phyloP scores from a whole-genome alignment of 371 early-diverging fungal species.

The Catenaria anguillulae region DNA sequence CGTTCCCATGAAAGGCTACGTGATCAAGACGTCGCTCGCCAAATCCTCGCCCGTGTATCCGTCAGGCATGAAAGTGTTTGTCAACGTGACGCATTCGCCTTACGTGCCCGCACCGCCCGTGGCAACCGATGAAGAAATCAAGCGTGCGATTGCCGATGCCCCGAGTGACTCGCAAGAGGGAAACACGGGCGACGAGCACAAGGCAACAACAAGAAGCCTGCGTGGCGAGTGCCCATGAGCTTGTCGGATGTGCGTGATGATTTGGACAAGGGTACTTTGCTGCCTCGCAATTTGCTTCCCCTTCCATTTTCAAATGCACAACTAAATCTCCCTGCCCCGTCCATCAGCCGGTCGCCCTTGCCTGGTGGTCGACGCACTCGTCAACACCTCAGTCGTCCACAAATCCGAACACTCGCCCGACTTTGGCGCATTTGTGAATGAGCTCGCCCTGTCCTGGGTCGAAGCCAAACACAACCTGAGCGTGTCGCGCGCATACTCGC shows the following conservation, averaged over 20 bases:
- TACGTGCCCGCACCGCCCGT: conserved; percentile 44
- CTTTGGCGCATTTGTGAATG: conserved; percentile 46
- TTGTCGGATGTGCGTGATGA: conserved; percentile 31
- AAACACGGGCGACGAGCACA: no score
- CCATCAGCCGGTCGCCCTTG: conserved; percentile 29
- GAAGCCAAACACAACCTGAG: conserved; percentile 35
- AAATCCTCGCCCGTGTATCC: conserved; percentile 20
- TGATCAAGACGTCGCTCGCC: conserved; percentile 34
- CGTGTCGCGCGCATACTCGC: conserved; percentile 39
- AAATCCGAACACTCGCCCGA: conserved; percentile 37
- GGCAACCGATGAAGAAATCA: conserved; percentile 43
- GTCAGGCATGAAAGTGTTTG: conserved; percentile 35
- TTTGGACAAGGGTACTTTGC: conserved; percentile 24
- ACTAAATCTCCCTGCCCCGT: conserved; percentile 12
- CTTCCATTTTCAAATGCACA: conserved; percentile 11
- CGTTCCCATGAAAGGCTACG: conserved; percentile 40
- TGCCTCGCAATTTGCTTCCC: neutral
- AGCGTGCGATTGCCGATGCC: conserved; percentile 39
- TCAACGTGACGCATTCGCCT: conserved; percentile 51
- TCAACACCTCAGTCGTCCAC: conserved; percentile 40
- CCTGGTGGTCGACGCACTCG: conserved; percentile 50
- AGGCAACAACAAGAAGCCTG: neutral
- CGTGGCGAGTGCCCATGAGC: conserved; percentile 49
- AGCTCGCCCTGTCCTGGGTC: conserved; percentile 46
- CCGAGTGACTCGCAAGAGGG: no score